Conservation (phyloP, 208 protist genomes). For the Jaenimonas drosophilae region DNA sequence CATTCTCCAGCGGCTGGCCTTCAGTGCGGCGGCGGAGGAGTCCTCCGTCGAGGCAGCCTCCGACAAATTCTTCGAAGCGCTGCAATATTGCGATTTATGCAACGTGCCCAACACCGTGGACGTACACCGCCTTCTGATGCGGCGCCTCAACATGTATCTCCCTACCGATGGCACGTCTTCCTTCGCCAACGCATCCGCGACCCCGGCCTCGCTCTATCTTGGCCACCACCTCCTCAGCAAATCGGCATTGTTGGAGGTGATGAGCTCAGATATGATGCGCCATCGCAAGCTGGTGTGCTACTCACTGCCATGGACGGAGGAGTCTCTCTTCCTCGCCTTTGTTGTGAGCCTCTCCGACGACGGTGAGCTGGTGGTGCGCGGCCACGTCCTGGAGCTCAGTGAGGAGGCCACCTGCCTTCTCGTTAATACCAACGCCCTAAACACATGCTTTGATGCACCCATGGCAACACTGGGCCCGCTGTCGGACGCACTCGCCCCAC, state of each 20-base stretch:
- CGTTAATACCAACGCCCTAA: conserved; percentile 17
- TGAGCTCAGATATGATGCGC: conserved; percentile 10
- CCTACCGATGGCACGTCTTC: too few relatives aligned
- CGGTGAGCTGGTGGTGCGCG: conserved; percentile 4
- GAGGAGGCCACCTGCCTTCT: conserved; percentile 6
- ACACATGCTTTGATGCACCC: conserved; percentile 14
- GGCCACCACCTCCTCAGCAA: conserved; percentile 12
- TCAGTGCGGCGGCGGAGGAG: background rate
- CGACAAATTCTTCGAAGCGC: conserved; percentile 15
- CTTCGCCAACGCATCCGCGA: background rate
- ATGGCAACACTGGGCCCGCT: conserved; percentile 9
- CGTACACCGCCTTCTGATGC: conserved; percentile 18
- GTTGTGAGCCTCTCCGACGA: conserved; percentile 9
- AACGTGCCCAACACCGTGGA: conserved; percentile 39
- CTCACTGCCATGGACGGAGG: conserved; percentile 39
- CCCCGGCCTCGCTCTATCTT: conserved; percentile 1
- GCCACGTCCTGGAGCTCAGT: background rate
- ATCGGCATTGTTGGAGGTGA: conserved; percentile 12
- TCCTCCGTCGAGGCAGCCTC: background rate
- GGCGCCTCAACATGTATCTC: conserved; percentile 13
- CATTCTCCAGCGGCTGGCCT: conserved; percentile 20
- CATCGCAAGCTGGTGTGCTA: conserved; percentile 30
- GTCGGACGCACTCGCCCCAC: background rate
- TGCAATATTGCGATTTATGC: conserved; percentile 23
- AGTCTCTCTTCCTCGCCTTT: conserved; percentile 23